phyloP scores from a whole-genome alignment of 148 eudicot species.

The Cornus kousa region DNA sequence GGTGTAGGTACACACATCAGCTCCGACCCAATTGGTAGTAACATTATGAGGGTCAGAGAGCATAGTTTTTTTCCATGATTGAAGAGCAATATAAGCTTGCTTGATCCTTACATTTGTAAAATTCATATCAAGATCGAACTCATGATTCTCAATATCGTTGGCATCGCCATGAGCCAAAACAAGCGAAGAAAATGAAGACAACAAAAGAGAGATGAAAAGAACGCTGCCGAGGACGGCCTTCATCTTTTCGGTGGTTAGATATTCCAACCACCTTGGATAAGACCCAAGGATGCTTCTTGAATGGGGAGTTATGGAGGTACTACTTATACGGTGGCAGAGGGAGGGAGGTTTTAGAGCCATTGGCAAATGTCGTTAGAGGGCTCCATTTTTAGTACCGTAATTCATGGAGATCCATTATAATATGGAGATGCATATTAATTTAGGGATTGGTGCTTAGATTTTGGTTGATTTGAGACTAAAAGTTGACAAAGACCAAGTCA shows the following conservation, averaged over 20 bases:
- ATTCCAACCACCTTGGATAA: constrained; percentile 9
- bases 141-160: not conserved
- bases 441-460: not conserved
- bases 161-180: constrained; percentile 8
- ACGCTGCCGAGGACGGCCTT: constrained; percentile 24
- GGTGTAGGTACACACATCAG: constrained; percentile 61
- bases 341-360: not conserved
- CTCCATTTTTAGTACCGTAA: constrained; percentile 1
- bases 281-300: constrained; percentile 27
- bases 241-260: constrained; percentile 10
- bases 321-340: constrained; percentile 1
- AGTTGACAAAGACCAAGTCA: not conserved
- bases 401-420: not conserved
- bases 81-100: constrained; percentile 60
- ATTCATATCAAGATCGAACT: constrained; percentile 5
- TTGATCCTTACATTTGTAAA: constrained; percentile 56
- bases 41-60: constrained; percentile 54
- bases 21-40: constrained; percentile 61
- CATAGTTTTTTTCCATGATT: constrained; percentile 57
- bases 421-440: not conserved
- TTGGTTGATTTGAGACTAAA: not conserved
- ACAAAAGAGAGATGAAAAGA: constrained; percentile 24
- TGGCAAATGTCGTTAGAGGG: not conserved
- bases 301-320: not conserved
- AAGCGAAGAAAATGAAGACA: not conserved